Conservation (phyloP, 2,329 filamentous ascomycete genomes). For the Ceratocystis cacaofunesta region DNA sequence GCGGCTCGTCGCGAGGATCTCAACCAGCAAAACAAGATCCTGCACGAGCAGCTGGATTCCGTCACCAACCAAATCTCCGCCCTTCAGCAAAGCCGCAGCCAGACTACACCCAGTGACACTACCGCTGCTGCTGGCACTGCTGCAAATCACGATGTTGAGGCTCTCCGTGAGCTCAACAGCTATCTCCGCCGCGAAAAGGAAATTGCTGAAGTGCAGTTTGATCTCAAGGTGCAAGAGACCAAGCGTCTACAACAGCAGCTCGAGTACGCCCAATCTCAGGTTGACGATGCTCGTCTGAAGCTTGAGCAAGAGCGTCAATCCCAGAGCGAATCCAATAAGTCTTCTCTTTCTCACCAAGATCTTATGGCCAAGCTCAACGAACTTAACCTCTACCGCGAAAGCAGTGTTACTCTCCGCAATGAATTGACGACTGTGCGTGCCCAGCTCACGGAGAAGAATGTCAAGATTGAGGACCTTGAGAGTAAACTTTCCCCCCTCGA, state of each 20-base stretch:
- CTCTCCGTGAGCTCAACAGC: constrained; percentile 76
- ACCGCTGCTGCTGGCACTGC: constrained; percentile 24
- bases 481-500: constrained; percentile 69
- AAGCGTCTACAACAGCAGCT: constrained; percentile 84
- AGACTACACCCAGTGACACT: constrained; percentile 27
- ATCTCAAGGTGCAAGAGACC: constrained; percentile 72
- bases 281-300: constrained; percentile 79
- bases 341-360: constrained; percentile 67
- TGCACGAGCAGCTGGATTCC: constrained; percentile 78
- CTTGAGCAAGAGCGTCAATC: constrained; percentile 76
- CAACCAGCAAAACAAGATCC: constrained; percentile 74
- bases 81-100: constrained; percentile 59
- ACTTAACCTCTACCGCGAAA: constrained; percentile 89
- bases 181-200: constrained; percentile 93
- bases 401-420: constrained; percentile 76
- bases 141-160: constrained; percentile 44
- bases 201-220: constrained; percentile 91
- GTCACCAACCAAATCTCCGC: constrained; percentile 65
- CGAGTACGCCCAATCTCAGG: constrained; percentile 69
- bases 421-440: constrained; percentile 68
- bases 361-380: constrained; percentile 91
- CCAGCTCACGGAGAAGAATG: constrained; percentile 58
- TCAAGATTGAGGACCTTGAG: constrained; percentile 59
- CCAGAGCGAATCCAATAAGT: constrained; percentile 57
- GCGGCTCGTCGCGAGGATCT: constrained; percentile 69